Evolutionary conservation across 2,329 filamentous ascomycete genomes (phyloP).

Genomic region (Sclerotinia nivalis): DNA sequence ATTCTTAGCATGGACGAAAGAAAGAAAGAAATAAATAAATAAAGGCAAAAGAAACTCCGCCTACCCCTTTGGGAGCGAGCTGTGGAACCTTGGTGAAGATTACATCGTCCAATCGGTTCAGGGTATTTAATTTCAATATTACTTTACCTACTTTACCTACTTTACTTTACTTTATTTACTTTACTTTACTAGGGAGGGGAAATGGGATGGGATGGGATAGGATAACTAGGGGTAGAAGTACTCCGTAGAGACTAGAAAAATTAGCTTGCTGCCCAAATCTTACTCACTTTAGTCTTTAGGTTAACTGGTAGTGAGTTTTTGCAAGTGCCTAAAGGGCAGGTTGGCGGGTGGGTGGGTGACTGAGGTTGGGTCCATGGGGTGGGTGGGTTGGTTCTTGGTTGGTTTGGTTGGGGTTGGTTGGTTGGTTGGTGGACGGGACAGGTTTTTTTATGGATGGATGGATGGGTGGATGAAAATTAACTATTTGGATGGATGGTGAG

Average conservation of each 20-base stretch:
- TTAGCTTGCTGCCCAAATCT: constrained; percentile 9
- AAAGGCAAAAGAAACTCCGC: background rate
- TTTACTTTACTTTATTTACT: too few relatives aligned
- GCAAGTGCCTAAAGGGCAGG: background rate
- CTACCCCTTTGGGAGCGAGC: background rate
- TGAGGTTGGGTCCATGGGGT: background rate
- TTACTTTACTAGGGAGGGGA: background rate
- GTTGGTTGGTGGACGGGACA: too few relatives aligned
- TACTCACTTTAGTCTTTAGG: background rate
- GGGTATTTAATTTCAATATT: background rate
- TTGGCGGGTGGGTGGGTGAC: background rate
- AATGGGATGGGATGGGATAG: too few relatives aligned
- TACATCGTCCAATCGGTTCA: background rate
- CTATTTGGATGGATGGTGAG: too few relatives aligned
- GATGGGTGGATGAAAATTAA: background rate
- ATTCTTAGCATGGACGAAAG: background rate
- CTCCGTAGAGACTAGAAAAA: background rate
- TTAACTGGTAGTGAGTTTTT: background rate
- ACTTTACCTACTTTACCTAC: background rate
- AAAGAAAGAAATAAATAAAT: background rate
- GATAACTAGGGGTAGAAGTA: background rate
- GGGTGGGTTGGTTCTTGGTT: too few relatives aligned
- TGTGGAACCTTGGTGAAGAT: background rate
- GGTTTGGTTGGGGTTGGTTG: too few relatives aligned
- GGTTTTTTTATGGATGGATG: background rate